These are phyloP conservation scores for Leccinum obscurum DNA, from an alignment of 768 basidiomycete genomes.

Conservation along the genomic window DNA sequence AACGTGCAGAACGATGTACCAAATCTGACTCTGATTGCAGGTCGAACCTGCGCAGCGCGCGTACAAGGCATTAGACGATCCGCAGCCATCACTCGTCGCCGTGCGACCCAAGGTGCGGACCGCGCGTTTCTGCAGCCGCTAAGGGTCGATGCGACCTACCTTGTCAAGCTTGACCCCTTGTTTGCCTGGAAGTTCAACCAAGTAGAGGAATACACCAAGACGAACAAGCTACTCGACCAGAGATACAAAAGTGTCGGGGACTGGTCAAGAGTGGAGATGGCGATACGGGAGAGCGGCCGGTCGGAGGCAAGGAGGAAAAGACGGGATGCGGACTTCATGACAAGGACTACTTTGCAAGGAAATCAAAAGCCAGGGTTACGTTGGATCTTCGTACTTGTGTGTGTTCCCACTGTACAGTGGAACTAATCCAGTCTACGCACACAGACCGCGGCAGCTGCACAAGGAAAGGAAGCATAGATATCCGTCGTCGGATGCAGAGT, in stretches of 20 bases:
- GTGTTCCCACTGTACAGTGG: background rate
- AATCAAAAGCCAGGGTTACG: no score
- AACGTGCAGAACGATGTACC: background rate
- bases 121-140: constrained; percentile 80
- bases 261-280: no score
- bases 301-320: no score
- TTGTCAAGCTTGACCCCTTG: constrained; percentile 92
- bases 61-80: constrained; percentile 69
- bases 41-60: no score
- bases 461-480: background rate
- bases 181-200: constrained; percentile 86
- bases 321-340: no score
- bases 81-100: constrained; percentile 92
- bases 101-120: constrained; percentile 92
- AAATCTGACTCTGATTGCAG: no score
- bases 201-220: no score
- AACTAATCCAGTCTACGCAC: background rate
- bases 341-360: no score
- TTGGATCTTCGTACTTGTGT: background rate
- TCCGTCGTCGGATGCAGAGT: no score
- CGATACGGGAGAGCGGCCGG: no score
- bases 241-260: no score
- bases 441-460: background rate
- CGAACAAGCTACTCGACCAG: no score
- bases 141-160: constrained; percentile 86